Evolutionary conservation across 306 rosid species (phyloP).

Genomic region (Prunus salicina): DNA sequence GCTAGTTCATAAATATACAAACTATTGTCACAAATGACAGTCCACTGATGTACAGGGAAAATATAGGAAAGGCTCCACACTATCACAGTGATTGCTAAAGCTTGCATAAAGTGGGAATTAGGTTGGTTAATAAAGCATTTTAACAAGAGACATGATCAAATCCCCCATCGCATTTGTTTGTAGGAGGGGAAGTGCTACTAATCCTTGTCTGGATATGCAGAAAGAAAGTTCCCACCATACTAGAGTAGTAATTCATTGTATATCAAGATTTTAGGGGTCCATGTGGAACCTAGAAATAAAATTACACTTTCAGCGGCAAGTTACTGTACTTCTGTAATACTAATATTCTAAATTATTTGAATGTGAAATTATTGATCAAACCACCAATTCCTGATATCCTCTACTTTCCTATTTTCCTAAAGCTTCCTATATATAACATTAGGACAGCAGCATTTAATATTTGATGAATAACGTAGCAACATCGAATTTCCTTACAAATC

Average conservation of each 20-base stretch:
- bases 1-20: background rate
- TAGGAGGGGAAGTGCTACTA: background rate
- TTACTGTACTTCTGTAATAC: background rate
- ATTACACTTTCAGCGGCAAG: background rate
- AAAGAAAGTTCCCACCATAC: background rate
- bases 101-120: background rate
- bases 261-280: background rate
- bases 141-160: too few species aligned
- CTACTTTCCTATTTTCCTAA: background rate
- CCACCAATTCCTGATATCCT: background rate
- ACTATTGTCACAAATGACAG: background rate
- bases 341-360: background rate
- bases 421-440: background rate
- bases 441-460: background rate
- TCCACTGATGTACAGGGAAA: background rate
- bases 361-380: background rate
- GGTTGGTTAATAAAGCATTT: background rate
- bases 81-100: background rate
- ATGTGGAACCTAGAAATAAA: background rate
- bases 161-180: too few species aligned
- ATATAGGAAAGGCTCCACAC: background rate
- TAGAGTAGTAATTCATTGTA: background rate
- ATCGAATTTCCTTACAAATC: background rate
- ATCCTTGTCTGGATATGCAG: background rate
- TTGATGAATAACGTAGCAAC: background rate